phyloP scores from a whole-genome alignment of 305 asterid genomes.

The Withania somnifera region DNA sequence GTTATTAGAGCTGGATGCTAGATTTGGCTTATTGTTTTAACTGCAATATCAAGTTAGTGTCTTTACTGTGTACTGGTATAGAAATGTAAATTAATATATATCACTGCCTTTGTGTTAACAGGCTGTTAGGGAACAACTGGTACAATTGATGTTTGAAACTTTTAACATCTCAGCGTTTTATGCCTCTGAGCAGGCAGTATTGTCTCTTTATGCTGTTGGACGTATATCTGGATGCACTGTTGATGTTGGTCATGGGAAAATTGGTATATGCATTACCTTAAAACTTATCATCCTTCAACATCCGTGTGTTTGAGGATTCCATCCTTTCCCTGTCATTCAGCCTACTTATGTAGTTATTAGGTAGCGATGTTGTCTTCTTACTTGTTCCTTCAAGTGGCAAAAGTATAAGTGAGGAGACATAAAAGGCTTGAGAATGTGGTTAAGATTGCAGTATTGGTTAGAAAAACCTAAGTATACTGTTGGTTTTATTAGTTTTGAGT shows the following conservation, averaged over 20 bases:
- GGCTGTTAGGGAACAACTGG: constrained; percentile 87
- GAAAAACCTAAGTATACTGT: neutral
- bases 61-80: neutral
- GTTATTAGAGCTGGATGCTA: neutral
- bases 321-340: neutral
- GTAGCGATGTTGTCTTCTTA: neutral
- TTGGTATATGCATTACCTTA: constrained; percentile 35
- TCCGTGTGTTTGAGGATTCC: neutral
- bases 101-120: constrained; percentile 19
- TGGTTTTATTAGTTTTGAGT: neutral
- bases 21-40: neutral
- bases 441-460: neutral
- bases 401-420: neutral
- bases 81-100: neutral
- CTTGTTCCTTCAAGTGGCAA: neutral
- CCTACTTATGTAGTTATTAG: neutral
- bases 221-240: constrained; percentile 96
- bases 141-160: constrained; percentile 93
- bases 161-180: constrained; percentile 87
- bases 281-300: neutral
- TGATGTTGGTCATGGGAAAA: constrained; percentile 90
- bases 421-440: neutral
- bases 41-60: neutral
- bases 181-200: constrained; percentile 93
- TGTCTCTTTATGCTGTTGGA: constrained; percentile 93